A percentile compares a stretch with the other conserved stretches of the same genome.
phyloP scores from a whole-genome alignment of 106 monocot species.

The Dendrobium catenatum region DNA sequence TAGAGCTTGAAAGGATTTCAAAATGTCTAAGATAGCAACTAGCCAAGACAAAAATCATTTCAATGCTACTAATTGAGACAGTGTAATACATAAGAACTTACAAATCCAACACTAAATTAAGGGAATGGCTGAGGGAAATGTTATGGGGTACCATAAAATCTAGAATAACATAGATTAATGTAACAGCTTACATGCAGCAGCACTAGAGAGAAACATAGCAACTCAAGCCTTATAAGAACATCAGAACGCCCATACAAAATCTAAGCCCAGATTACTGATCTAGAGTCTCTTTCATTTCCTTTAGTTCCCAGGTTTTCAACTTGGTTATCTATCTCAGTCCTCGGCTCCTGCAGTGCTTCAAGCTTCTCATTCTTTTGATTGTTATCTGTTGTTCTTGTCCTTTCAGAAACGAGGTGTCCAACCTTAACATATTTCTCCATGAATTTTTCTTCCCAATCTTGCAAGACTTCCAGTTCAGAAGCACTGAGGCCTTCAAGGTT shows the following conservation, averaged over 20 bases:
- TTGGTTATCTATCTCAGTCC: not conserved
- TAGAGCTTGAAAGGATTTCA: too few species aligned
- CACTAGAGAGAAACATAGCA: not conserved
- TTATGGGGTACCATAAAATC: not conserved
- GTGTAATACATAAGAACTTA: not conserved
- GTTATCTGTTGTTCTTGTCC: not conserved
- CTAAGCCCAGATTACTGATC: not conserved
- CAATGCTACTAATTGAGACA: not conserved
- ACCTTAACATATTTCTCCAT: conserved; percentile 74
- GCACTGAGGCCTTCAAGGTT: conserved; percentile 60
- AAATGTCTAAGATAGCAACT: too few species aligned
- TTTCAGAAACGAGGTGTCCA: conserved; percentile 48
- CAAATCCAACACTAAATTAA: not conserved
- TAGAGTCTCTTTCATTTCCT: not conserved
- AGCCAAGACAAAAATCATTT: not conserved
- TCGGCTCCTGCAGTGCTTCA: not conserved
- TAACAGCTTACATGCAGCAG: too few species aligned
- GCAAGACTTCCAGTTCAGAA: conserved; percentile 55
- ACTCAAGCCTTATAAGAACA: too few species aligned
- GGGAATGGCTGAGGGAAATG: not conserved
- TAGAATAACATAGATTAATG: not conserved
- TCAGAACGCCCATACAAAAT: too few species aligned
- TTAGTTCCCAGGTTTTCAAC: not conserved
- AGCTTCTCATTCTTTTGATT: conserved; percentile 2
- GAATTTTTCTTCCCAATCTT: conserved; percentile 89